Conservation (phyloP, 352 stramenopile genomes). For the Globisporangium perplexum region DNA sequence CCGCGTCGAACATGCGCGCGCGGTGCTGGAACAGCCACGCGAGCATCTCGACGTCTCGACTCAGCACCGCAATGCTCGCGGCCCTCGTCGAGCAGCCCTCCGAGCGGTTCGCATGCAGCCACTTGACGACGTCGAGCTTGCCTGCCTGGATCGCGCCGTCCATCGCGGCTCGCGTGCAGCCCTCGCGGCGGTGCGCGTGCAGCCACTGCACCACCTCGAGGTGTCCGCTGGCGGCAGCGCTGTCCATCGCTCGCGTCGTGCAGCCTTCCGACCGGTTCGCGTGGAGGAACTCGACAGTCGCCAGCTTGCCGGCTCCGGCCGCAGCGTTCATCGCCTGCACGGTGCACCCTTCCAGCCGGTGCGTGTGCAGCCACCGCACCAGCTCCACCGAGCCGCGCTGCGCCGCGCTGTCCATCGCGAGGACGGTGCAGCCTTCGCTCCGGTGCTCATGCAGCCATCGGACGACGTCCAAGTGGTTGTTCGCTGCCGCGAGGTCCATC, state of each 20-base stretch:
- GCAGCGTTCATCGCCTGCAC: conserved; percentile 21
- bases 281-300: conserved; percentile 32
- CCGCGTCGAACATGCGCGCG: not conserved
- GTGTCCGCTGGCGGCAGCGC: not conserved
- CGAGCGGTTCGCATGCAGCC: conserved; percentile 2
- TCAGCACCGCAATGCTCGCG: not conserved
- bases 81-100: conserved; percentile 1
- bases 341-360: conserved; percentile 1
- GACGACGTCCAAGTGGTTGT: not conserved
- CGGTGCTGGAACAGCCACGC: not conserved
- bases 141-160: not conserved
- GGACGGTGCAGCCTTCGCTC: no score
- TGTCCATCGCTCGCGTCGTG: conserved; percentile 19
- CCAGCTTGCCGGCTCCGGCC: conserved; percentile 27
- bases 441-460: not conserved
- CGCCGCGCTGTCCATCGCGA: no score
- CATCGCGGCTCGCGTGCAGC: conserved; percentile 7
- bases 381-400: no score
- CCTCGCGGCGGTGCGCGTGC: conserved; percentile 2
- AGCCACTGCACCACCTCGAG: conserved; percentile 1
- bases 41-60: not conserved
- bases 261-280: conserved; percentile 20
- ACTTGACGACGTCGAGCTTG: conserved; percentile 3
- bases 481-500: not conserved
- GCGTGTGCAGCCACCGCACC: not conserved